phyloP scores from a whole-genome alignment of 2,329 filamentous ascomycete species.

The Penicillium sp. region DNA sequence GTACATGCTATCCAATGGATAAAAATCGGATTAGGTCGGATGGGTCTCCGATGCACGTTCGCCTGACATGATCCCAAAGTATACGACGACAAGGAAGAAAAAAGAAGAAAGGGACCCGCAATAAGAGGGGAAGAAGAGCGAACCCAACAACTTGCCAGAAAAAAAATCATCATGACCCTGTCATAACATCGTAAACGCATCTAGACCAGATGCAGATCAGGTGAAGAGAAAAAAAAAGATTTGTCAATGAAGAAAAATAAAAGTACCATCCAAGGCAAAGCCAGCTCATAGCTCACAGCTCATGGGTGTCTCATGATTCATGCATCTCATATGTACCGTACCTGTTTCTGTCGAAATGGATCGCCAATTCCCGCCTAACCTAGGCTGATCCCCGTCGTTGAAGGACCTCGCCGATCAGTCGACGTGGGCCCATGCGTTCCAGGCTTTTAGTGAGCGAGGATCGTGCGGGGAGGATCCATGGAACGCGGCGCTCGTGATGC shows the following conservation, averaged over 20 bases:
- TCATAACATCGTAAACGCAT: slow-evolving; percentile 1
- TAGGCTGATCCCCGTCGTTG: slow-evolving; percentile 49
- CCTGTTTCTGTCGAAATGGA: background rate
- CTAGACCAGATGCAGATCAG: slow-evolving; percentile 1
- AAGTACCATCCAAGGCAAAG: slow-evolving; percentile 1
- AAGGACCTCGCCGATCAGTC: slow-evolving; percentile 65
- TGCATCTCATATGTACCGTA: background rate
- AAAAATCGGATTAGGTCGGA: background rate
- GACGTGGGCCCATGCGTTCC: slow-evolving; percentile 63
- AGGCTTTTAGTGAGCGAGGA: slow-evolving; percentile 57
- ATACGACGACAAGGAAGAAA: slow-evolving; percentile 1
- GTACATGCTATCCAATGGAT: slow-evolving; percentile 11
- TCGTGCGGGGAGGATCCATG: slow-evolving; percentile 54
- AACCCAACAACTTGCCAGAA: background rate
- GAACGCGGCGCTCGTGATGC: slow-evolving; percentile 57
- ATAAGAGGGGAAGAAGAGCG: background rate
- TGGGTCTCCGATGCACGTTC: slow-evolving; percentile 1
- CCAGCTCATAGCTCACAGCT: slow-evolving; percentile 4
- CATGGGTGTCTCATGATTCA: slow-evolving; percentile 3
- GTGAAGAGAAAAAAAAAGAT: background rate
- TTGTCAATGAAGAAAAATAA: background rate
- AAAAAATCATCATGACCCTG: slow-evolving; percentile 7
- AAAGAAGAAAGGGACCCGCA: background rate
- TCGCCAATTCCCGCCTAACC: background rate
- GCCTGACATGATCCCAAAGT: slow-evolving; percentile 1